Base-by-base conservation (phyloP, 2,329 filamentous ascomycete genomes). In the Talaromyces sp. region DNA sequence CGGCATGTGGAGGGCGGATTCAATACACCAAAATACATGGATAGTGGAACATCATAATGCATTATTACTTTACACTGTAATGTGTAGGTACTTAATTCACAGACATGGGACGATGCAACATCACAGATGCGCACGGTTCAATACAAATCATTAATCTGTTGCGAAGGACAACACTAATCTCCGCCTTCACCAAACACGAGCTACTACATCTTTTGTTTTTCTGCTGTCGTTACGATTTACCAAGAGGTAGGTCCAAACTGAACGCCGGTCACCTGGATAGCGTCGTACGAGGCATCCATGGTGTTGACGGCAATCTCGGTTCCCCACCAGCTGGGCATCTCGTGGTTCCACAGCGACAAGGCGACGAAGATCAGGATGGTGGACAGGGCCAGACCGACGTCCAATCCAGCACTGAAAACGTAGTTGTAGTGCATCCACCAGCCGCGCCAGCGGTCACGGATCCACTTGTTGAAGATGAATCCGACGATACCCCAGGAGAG, bases 381-480 rank as follows among this genome's bases (percentile, higher is more conserved):
- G 37, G 82, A 84, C 21, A 91, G 73, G 12, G 87, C 85, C 5
- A 90, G 80, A 5, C 88, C 88, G 56, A 84, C 84, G 72, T 91
- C 89, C 40, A 92, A 77, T 1, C 86, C 89, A 0, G 88, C 88
- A 21, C 88, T 90, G 0, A 87, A 85, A 70, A 91, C 82, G 72
- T 91, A 92, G 78, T 92, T 91, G 78, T 90, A 92, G 73, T 88
- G 86, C 73, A 88, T 79, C 89, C 89, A 92, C 89, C 88, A 91
- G 37, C 86, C 88, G 3, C 82, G 84, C 75, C 83, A 88, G 65
- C 84, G 82, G 63, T 86, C 81, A 71, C 84, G 84, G 71, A 91
- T 83, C 68, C 81, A 85, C 69, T 83, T 88, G 75, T 91, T 90
- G 78, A 91, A 91, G 39, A 87, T 66, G 55, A 84, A 82, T 8